Evolutionary conservation across 257 asterid genomes (phyloP).

Genomic region (Capsicum rhomboideum): DNA sequence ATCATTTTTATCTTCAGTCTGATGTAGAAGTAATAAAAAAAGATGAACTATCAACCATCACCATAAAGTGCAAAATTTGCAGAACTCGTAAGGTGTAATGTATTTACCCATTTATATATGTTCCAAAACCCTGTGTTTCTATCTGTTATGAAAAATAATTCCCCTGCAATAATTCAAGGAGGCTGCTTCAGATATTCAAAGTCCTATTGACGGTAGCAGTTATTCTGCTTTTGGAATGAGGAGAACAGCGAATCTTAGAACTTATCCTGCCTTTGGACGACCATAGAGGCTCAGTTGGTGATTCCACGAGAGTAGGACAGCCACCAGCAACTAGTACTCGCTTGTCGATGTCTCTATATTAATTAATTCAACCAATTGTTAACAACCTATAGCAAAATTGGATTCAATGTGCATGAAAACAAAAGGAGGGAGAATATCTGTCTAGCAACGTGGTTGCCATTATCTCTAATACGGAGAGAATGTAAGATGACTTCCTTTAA

Average conservation of each 20-base stretch:
- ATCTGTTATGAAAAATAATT: conserved; percentile 79
- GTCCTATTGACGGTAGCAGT: not conserved
- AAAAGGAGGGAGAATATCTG: not conserved
- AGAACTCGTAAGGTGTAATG: not conserved
- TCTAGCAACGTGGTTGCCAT: not conserved
- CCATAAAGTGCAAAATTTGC: not conserved
- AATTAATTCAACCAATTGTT: not conserved
- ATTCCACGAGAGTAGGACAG: not conserved
- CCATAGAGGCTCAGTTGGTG: conserved; percentile 6
- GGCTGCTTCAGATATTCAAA: not conserved
- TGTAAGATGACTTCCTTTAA: not conserved
- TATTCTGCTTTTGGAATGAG: not conserved
- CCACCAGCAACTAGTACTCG: conserved; percentile 3
- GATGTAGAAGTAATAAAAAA: not conserved
- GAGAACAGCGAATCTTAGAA: not conserved
- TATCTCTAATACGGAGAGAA: not conserved
- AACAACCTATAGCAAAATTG: not conserved
- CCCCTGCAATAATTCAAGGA: conserved; percentile 45
- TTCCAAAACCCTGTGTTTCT: conserved; percentile 91
- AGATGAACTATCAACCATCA: not conserved
- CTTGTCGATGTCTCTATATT: not conserved
- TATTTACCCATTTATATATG: conserved; percentile 82
- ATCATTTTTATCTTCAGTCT: conserved; percentile 77
- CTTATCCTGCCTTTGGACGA: conserved; percentile 3
- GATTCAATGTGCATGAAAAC: not conserved